phyloP scores from a whole-genome alignment of 176 grass and related monocot species.

The Oryza meridionalis region DNA sequence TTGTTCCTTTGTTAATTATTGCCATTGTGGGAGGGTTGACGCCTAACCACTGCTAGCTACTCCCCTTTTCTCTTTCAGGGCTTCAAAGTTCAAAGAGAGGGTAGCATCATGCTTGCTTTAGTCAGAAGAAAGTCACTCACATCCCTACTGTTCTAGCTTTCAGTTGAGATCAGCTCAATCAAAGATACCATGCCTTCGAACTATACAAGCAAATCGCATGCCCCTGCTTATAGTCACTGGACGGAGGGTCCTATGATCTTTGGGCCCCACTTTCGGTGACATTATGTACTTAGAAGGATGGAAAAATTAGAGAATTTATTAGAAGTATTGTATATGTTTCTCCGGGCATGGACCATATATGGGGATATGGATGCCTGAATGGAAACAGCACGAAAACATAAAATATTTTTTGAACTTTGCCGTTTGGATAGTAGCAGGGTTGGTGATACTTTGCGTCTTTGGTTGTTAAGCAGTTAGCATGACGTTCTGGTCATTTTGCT shows the following conservation, averaged over 20 bases:
- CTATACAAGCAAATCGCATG: background rate
- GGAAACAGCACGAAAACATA: background rate
- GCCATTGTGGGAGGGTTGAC: slow-evolving; percentile 31
- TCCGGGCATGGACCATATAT: slow-evolving; percentile 3
- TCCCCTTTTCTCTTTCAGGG: slow-evolving; percentile 1
- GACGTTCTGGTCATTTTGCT: background rate
- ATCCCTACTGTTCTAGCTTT: background rate
- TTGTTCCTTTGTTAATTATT: slow-evolving; percentile 41
- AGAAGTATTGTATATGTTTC: background rate
- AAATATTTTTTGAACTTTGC: background rate
- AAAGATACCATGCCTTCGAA: background rate
- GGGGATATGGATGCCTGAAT: background rate
- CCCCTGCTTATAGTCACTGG: background rate
- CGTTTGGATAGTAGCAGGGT: background rate
- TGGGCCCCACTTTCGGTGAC: background rate
- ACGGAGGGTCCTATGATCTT: background rate
- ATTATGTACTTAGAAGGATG: background rate
- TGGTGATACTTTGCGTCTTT: slow-evolving; percentile 25
- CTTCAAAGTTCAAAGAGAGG: slow-evolving; percentile 13
- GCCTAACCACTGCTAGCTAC: slow-evolving; percentile 20
- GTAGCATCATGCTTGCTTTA: slow-evolving; percentile 23
- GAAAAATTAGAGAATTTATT: slow-evolving; percentile 1
- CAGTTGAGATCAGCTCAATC: background rate
- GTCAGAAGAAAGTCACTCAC: slow-evolving; percentile 4
- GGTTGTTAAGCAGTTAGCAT: slow-evolving; percentile 26